Conservation (phyloP, 192 early-diverging fungal genomes). For the Phycomyces blakesleeanus region DNA sequence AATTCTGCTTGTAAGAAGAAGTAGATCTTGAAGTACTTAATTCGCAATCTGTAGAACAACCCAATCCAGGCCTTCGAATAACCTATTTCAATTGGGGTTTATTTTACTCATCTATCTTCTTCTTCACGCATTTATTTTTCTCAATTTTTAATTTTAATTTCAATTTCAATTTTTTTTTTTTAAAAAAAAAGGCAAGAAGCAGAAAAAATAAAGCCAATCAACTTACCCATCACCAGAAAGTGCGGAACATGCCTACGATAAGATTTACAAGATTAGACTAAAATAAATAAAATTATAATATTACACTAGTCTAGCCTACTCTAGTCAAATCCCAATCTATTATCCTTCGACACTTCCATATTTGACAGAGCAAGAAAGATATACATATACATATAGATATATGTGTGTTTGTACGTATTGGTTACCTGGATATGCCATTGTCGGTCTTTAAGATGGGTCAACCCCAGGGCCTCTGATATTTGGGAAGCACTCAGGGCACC, state of each 20-base stretch:
- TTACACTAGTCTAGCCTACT: not conserved
- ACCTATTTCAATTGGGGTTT: slow-evolving; percentile 22
- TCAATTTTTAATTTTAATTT: too few species aligned
- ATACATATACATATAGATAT: too few species aligned
- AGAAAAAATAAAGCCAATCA: not conserved
- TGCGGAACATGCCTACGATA: slow-evolving; percentile 56
- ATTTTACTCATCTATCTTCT: not conserved
- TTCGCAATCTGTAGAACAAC: slow-evolving; percentile 48
- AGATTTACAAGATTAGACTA: not conserved
- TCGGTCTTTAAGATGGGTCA: slow-evolving; percentile 56
- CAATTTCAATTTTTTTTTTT: too few species aligned
- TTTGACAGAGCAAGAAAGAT: too few species aligned
- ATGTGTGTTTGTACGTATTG: too few species aligned
- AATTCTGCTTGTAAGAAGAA: not conserved
- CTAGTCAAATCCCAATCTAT: not conserved
- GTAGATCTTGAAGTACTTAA: too few species aligned
- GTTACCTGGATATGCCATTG: slow-evolving; percentile 71
- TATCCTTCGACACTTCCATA: not conserved
- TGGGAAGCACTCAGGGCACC: slow-evolving; percentile 58
- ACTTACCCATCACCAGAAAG: slow-evolving; percentile 64
- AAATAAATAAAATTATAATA: too few species aligned
- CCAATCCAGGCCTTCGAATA: slow-evolving; percentile 60
- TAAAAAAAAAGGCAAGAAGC: too few species aligned
- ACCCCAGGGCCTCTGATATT: slow-evolving; percentile 57
- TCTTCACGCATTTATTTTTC: too few species aligned